phyloP scores from a whole-genome alignment of 345 rosid genomes.

The Salix purpurea region DNA sequence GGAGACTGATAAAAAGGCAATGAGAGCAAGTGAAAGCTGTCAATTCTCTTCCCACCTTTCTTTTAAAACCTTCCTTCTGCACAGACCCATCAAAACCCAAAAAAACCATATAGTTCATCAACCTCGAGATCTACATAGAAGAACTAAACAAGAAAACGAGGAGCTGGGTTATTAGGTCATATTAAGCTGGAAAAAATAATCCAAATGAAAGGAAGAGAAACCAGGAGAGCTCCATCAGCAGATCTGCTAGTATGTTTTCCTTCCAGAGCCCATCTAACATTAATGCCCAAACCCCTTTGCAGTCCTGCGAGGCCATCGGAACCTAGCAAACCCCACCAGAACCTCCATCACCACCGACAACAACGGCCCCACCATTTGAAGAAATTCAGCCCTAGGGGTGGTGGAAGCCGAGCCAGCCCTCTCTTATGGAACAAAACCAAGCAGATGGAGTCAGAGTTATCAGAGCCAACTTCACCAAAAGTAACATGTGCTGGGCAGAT shows the following conservation, averaged over 20 bases:
- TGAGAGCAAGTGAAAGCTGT: slow-evolving; percentile 26
- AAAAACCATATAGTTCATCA: slow-evolving; percentile 16
- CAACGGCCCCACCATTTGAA: slow-evolving; percentile 29
- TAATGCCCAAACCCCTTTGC: slow-evolving; percentile 67
- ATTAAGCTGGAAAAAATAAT: not conserved
- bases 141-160: not conserved
- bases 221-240: slow-evolving; percentile 53
- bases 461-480: slow-evolving; percentile 85
- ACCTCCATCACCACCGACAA: slow-evolving; percentile 33
- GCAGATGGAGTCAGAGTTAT: slow-evolving; percentile 43
- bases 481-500: slow-evolving; percentile 95
- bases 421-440: slow-evolving; percentile 59
- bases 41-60: slow-evolving; percentile 24
- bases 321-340: slow-evolving; percentile 40
- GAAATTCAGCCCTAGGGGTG: slow-evolving; percentile 33
- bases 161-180: not conserved
- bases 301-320: slow-evolving; percentile 63
- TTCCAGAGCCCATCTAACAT: slow-evolving; percentile 56
- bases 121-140: slow-evolving; percentile 11
- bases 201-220: slow-evolving; percentile 69
- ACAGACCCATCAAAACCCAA: slow-evolving; percentile 9
- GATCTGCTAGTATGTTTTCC: slow-evolving; percentile 88
- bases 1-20: not conserved
- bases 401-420: slow-evolving; percentile 44
- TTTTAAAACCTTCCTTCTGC: slow-evolving; percentile 20